phyloP scores from a whole-genome alignment of 1,284 basidiomycete genomes.

The Schizophyllum amplum region DNA sequence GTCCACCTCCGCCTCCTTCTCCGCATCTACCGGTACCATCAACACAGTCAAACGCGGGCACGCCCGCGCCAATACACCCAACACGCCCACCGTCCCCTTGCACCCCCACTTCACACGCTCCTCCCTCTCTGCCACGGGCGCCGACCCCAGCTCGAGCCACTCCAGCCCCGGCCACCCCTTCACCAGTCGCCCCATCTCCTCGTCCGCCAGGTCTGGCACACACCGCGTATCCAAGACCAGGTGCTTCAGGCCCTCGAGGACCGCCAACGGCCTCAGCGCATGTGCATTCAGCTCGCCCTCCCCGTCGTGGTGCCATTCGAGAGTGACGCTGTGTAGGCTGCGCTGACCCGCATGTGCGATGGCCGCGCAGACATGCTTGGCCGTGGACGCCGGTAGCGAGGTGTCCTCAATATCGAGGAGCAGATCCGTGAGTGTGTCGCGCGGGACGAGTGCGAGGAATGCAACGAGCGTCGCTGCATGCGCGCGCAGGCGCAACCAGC shows the following conservation, averaged over 20 bases:
- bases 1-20: neutral
- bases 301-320: neutral
- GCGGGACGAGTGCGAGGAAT: neutral
- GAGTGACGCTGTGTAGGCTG: neutral
- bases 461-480: neutral
- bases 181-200: neutral
- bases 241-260: neutral
- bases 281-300: neutral
- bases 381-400: neutral
- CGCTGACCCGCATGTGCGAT: neutral
- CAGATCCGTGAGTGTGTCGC: neutral
- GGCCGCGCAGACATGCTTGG: neutral
- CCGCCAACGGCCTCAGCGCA: neutral
- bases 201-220: neutral
- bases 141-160: neutral
- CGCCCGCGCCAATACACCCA: neutral
- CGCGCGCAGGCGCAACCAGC: neutral
- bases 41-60: neutral
- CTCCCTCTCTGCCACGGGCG: neutral
- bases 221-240: neutral
- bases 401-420: neutral
- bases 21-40: neutral
- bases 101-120: neutral
- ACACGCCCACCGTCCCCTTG: neutral
- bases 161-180: neutral